Evolutionary conservation across 2,329 filamentous ascomycete genomes (phyloP).

Genomic region (Xylaria sp.): DNA sequence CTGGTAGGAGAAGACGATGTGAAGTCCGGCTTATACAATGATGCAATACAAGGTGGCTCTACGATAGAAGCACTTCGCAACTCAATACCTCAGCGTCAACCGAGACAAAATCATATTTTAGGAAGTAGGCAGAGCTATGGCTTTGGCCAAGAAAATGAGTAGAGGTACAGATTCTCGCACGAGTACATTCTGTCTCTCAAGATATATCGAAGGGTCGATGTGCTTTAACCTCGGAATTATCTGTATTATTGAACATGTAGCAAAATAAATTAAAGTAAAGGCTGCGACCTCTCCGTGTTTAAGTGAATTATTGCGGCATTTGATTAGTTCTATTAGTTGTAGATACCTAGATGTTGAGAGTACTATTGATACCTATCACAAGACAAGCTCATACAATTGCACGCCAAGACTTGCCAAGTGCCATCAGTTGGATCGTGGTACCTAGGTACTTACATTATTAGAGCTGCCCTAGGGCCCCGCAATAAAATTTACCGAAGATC

Average conservation of each 20-base stretch:
- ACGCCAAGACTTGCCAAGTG: background rate
- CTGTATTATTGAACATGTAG: constrained; percentile 33
- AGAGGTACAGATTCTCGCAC: constrained; percentile 2
- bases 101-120: constrained; percentile 13
- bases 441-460: background rate
- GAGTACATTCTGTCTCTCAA: constrained; percentile 12
- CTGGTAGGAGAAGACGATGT: constrained; percentile 48
- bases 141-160: constrained; percentile 38
- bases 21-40: constrained; percentile 44
- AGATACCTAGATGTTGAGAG: background rate
- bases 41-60: constrained; percentile 12
- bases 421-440: background rate
- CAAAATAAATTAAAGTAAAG: constrained; percentile 9
- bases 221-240: background rate
- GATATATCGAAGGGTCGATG: background rate
- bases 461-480: constrained; percentile 44
- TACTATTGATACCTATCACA: background rate
- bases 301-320: background rate
- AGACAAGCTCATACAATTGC: too few relatives aligned
- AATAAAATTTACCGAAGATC: constrained; percentile 44
- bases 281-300: background rate
- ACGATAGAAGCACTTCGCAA: constrained; percentile 21
- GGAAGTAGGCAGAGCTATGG: constrained; percentile 55
- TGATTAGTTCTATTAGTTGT: background rate
- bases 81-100: background rate